Percentiles rank a stretch among this genome's conserved stretches.
Evolutionary conservation across 345 rosid species (phyloP).

Genomic region (Acer negundo): DNA sequence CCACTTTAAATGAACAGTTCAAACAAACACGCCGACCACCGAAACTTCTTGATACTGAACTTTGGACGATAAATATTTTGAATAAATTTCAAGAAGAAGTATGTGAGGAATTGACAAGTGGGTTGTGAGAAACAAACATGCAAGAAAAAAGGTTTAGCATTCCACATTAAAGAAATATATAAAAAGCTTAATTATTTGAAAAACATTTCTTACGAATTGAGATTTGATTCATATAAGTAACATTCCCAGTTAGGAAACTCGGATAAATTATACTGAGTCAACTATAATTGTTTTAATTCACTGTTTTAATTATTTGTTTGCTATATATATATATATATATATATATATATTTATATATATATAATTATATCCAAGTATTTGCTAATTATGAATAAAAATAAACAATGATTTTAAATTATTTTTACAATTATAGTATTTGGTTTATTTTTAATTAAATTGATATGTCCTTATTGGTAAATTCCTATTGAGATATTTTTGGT

Average conservation of each 20-base stretch:
- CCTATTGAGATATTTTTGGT: too few relatives aligned
- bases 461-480: too few relatives aligned
- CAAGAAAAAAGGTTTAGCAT: neutral
- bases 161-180: neutral
- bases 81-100: neutral
- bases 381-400: too few relatives aligned
- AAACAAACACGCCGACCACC: neutral
- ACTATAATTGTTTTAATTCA: neutral
- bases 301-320: neutral
- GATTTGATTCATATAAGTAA: neutral
- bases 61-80: neutral
- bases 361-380: too few relatives aligned
- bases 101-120: neutral
- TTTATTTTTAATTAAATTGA: too few relatives aligned
- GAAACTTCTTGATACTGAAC: neutral
- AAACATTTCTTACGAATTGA: neutral
- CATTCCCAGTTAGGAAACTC: conserved; percentile 7
- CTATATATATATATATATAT: too few relatives aligned
- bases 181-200: neutral
- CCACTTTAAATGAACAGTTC: conserved; percentile 3
- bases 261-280: neutral
- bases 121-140: neutral
- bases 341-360: too few relatives aligned
- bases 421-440: too few relatives aligned
- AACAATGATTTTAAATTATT: too few relatives aligned